Percentiles rank a stretch among this genome's conserved stretches.
Conservation (phyloP, 108 stramenopile genomes). For the Cylindrotheca fusiformis region DNA sequence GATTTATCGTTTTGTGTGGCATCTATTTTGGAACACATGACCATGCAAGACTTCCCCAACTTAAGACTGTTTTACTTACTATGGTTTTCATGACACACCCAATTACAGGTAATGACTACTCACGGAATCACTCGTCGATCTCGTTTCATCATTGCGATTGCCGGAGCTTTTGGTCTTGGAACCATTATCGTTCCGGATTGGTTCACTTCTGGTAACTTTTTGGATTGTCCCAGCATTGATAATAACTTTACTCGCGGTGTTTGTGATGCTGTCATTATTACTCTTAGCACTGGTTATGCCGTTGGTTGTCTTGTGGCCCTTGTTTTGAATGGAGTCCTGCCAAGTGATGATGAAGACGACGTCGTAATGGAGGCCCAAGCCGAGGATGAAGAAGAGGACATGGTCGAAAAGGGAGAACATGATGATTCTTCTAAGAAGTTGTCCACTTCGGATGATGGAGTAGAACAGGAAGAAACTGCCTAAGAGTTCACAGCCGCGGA, state of each 20-base stretch:
- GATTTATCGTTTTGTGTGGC: too few species aligned
- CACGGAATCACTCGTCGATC: constrained; percentile 22
- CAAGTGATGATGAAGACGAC: constrained; percentile 21
- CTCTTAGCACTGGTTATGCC: constrained; percentile 24
- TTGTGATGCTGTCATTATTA: constrained; percentile 30
- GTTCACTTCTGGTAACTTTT: constrained; percentile 11
- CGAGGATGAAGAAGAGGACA: constrained; percentile 18
- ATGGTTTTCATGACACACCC: too few species aligned
- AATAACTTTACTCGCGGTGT: constrained; percentile 20
- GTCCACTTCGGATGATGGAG: too few species aligned
- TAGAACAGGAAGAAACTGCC: too few species aligned
- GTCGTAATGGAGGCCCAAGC: background rate
- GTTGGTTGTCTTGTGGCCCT: constrained; percentile 24
- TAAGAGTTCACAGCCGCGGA: too few species aligned
- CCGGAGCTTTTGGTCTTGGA: constrained; percentile 25
- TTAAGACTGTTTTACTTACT: too few species aligned
- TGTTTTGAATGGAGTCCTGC: constrained; percentile 22
- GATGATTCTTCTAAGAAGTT: too few species aligned
- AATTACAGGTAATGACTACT: constrained; percentile 20
- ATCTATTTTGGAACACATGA: too few species aligned
- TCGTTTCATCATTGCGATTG: constrained; percentile 24
- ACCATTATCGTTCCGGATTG: constrained; percentile 24
- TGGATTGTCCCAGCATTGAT: constrained; percentile 20
- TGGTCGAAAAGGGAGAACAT: constrained; percentile 1
- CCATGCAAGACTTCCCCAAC: too few species aligned